Evolutionary conservation across 805 yeast species (phyloP).

Genomic region (Cyberlindnera amylophila): DNA sequence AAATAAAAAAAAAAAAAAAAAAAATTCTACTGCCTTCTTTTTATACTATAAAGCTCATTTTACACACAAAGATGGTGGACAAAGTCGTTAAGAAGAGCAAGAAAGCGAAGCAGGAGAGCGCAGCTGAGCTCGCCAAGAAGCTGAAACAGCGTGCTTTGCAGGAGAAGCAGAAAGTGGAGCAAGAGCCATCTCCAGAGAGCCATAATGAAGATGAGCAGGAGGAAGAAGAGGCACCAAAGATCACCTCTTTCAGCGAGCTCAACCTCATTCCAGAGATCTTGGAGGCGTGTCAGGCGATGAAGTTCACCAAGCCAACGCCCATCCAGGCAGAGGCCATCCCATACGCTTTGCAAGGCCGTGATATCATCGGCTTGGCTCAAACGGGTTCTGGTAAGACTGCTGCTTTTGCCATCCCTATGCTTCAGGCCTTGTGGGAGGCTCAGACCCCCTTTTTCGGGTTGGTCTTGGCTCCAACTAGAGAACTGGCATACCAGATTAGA

Average conservation of each 20-base stretch:
- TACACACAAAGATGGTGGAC: neutral
- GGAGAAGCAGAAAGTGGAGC: constrained; percentile 17
- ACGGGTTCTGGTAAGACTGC: constrained; percentile 99
- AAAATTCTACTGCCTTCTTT: constrained; percentile 9
- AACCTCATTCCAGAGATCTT: constrained; percentile 73
- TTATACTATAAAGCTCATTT: too few species aligned
- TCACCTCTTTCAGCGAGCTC: constrained; percentile 48
- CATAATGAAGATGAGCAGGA: constrained; percentile 1
- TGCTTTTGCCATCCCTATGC: constrained; percentile 93
- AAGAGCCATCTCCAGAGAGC: constrained; percentile 3
- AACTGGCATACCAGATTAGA: constrained; percentile 81
- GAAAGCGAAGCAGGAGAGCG: constrained; percentile 33
- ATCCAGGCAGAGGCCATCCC: constrained; percentile 92
- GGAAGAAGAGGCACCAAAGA: constrained; percentile 20
- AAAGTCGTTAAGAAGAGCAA: constrained; percentile 21
- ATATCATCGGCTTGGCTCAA: constrained; percentile 93
- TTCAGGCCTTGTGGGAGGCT: constrained; percentile 86
- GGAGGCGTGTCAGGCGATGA: constrained; percentile 73
- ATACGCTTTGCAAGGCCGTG: constrained; percentile 84
- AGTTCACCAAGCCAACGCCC: constrained; percentile 83
- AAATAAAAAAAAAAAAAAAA: constrained; percentile 1
- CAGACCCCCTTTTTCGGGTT: constrained; percentile 87
- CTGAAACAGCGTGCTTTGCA: constrained; percentile 41
- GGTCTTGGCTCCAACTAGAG: constrained; percentile 84
- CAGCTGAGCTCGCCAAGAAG: constrained; percentile 53